Base-by-base conservation (phyloP, 441 rosid genomes). In the Erysimum cheiri region DNA sequence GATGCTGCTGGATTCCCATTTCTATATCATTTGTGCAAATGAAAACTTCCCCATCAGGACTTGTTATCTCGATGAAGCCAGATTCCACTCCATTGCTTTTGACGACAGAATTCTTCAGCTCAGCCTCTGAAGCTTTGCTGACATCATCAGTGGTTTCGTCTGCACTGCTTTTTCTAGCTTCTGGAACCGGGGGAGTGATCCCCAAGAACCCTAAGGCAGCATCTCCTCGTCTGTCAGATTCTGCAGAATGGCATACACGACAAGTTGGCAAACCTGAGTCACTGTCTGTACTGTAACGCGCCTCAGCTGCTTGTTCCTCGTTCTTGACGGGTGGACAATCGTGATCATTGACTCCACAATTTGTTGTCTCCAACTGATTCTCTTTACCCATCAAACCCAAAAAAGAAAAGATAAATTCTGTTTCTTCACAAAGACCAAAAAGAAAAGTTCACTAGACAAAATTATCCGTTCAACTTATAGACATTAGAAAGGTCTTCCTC, bases 211-310 rank as follows among this genome's bases (percentile, higher is more conserved):
- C 93, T 70, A 93, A 83, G 2, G 88, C 97, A 53, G 77, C 82
- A 80, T 93, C 98, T 70, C 98, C 98, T 67, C 84, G 79, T 76
- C 79, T 88, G 64, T 93, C 98, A 28, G 98, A 88, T 82, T 91
- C 97, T 44, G 81, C 80, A 76, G 95, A 93, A 22, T 93, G 98
- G 82, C 98, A 93, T 9, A 93, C 98, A 48, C 98, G 98, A 68
- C 98, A 93, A 61, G 86, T 74, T 60, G 92, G 80, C 68, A 82
- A 47, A 17, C 93, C 91, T 0, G 81, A 72, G 78, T 93, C 97
- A 76, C 74, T 93, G 75, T 93, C 98, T 59, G 82, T 64, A 79
- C 93, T 90, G 67, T 64, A 70, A 39, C 81, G 80, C 22, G 69
- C 53, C n/a, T 72, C 78, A 52, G 69, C 8, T n/a, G 49, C 49